A percentile compares a stretch with the other conserved stretches of the same genome.
Conservation (phyloP, 129 eudicot species). For the Tanacetum coccineum region DNA sequence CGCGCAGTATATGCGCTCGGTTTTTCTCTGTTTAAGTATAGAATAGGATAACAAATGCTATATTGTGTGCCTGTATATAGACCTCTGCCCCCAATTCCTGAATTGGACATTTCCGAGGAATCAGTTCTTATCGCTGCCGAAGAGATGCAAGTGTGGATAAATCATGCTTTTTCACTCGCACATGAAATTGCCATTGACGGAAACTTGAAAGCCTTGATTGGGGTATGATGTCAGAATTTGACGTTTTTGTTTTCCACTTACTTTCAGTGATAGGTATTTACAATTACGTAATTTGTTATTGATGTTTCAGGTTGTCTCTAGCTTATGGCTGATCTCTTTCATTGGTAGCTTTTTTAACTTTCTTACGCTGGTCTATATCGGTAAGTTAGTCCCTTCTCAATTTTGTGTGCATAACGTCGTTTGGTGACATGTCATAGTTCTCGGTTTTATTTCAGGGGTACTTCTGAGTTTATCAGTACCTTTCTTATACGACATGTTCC, state of each 20-base stretch:
- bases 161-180: slow-evolving; percentile 53
- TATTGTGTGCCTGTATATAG: slow-evolving; percentile 32
- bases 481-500: slow-evolving; percentile 63
- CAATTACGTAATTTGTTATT: slow-evolving; percentile 3
- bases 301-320: slow-evolving; percentile 55
- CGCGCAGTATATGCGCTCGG: background rate
- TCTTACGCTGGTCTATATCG: slow-evolving; percentile 71
- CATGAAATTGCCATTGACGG: slow-evolving; percentile 72
- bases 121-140: slow-evolving; percentile 56
- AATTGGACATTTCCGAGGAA: slow-evolving; percentile 74
- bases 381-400: slow-evolving; percentile 38
- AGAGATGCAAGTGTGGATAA: slow-evolving; percentile 53
- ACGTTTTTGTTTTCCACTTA: background rate
- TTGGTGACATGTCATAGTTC: slow-evolving; percentile 3
- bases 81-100: slow-evolving; percentile 93
- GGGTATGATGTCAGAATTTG: slow-evolving; percentile 36
- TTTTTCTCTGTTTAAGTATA: background rate
- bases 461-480: slow-evolving; percentile 79
- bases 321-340: slow-evolving; percentile 65
- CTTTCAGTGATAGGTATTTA: slow-evolving; percentile 6
- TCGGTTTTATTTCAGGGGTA: slow-evolving; percentile 42
- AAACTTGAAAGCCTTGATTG: slow-evolving; percentile 50
- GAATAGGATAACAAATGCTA: background rate
- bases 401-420: background rate
- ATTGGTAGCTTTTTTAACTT: slow-evolving; percentile 81